phyloP scores from a whole-genome alignment of 805 yeast genomes.

The Candida tammaniensis region DNA sequence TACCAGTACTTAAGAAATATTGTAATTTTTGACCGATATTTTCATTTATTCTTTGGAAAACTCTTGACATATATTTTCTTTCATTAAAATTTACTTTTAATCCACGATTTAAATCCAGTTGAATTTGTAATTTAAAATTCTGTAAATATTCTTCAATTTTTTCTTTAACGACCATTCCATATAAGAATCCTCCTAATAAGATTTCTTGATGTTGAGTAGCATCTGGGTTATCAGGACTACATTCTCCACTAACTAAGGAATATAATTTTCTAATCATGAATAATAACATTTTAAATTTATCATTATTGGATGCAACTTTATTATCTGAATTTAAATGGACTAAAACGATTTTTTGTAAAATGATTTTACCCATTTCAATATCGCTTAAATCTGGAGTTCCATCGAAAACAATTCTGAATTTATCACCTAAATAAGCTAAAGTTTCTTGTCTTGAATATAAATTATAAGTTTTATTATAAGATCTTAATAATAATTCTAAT shows the following conservation, averaged over 20 bases:
- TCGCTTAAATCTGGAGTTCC: slow-evolving; percentile 87
- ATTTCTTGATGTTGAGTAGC: slow-evolving; percentile 99
- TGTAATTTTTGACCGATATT: slow-evolving; percentile 93
- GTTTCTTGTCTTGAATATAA: slow-evolving; percentile 82
- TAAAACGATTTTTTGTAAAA: slow-evolving; percentile 76
- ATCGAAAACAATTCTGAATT: slow-evolving; percentile 89
- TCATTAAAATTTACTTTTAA: slow-evolving; percentile 80
- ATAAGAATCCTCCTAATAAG: slow-evolving; percentile 89
- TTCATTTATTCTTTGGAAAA: slow-evolving; percentile 77
- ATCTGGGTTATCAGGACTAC: slow-evolving; percentile 97
- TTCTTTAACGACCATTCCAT: slow-evolving; percentile 95
- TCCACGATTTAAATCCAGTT: slow-evolving; percentile 77
- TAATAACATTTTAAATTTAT: slow-evolving; percentile 81
- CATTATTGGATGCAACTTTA: slow-evolving; percentile 47
- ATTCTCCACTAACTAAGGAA: slow-evolving; percentile 93
- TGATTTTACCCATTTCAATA: slow-evolving; percentile 85
- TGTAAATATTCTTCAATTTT: slow-evolving; percentile 91
- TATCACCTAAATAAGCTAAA: slow-evolving; percentile 92
- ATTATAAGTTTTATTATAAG: slow-evolving; percentile 71
- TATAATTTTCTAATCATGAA: slow-evolving; percentile 96
- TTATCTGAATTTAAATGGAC: slow-evolving; percentile 62
- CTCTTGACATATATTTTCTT: slow-evolving; percentile 76
- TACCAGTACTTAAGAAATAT: slow-evolving; percentile 95
- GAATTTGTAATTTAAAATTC: slow-evolving; percentile 68
- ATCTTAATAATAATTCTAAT: slow-evolving; percentile 85